Evolutionary conservation across 768 basidiomycete species (phyloP), one percentile per base, ranked within the genome.

Genomic region (Flagelloscypha sp.): DNA sequence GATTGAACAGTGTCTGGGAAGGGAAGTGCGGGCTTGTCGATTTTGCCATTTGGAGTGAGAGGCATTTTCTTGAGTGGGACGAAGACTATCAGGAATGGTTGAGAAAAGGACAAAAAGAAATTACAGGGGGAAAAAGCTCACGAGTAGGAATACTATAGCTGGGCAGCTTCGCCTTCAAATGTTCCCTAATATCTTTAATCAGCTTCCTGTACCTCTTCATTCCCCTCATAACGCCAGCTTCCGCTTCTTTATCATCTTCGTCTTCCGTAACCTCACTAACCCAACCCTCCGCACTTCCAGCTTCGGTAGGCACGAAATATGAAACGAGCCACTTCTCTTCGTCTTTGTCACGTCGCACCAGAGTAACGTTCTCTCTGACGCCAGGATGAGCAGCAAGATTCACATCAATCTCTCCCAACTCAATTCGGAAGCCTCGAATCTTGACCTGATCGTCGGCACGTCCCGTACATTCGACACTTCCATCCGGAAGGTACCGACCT

Each of bases 391-490:
- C 81, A 48, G 84, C 86, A 38, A 99, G 76, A 61, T 94, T 81
- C 0, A 87, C 95, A 55, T 99, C 95, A 45, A 99, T 95, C 57
- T 99, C 95, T 11, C 93, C 93, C 6, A 98, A 73, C 56, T 99
- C 95, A 50, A 99, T 98, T 17, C 95, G 73, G 79, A 99, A 99
- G 2, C 95, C 95, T 36, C 95, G 85, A 58, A 99, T 98, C 65
- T 99, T 98, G 63, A 99, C 88, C 54, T 99, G 95, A 53, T 98
- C 94, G 54, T 99, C 95, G 2, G 94, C 93, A 15, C 95, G 77
- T 13, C 95, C 95, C 0, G 87, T 92, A 54, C 95, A 98, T 57
- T 99, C 95, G 8, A 99, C 95, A 21, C 74, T 77, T 4, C 95
- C 95, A 54, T 84, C 74, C 1, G 95, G 87, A 21, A 84, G 65